Conservation (phyloP, 495 filamentous ascomycete species). For the Mytilinidion resinicola region DNA sequence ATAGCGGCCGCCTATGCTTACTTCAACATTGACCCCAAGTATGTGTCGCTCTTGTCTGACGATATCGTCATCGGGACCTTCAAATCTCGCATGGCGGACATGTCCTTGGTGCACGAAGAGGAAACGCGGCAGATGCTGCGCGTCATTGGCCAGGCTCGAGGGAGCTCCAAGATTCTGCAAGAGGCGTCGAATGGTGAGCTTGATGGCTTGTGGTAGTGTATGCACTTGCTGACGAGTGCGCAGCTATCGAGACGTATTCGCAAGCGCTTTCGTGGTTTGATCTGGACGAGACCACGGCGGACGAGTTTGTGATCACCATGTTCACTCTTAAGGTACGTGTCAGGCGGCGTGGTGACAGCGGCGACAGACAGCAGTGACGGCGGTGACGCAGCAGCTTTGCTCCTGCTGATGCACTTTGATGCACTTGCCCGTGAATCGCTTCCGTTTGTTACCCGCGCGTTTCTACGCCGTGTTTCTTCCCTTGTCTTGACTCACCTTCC, state of each 20-base stretch:
- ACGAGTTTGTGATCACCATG: conserved; percentile 57
- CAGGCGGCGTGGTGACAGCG: neutral
- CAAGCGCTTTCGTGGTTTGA: conserved; percentile 57
- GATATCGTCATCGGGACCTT: conserved; percentile 54
- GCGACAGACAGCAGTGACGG: neutral
- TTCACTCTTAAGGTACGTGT: conserved; percentile 50
- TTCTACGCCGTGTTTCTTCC: neutral
- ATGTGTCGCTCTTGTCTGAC: conserved; percentile 42
- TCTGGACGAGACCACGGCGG: conserved; percentile 43
- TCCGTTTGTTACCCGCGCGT: neutral
- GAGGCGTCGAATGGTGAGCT: conserved; percentile 50
- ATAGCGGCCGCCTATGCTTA: conserved; percentile 46
- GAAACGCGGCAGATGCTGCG: conserved; percentile 49
- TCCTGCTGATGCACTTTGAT: neutral
- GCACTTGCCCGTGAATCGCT: neutral
- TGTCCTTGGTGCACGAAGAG: conserved; percentile 39
- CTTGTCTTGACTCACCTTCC: neutral
- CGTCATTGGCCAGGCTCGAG: conserved; percentile 49
- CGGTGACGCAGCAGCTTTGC: neutral
- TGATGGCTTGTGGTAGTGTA: neutral
- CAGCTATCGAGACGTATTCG: conserved; percentile 53
- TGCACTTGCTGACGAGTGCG: neutral
- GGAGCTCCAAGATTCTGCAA: conserved; percentile 49
- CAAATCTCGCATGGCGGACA: conserved; percentile 46
- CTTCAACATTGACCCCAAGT: conserved; percentile 41